These are phyloP conservation scores for Dryas octopetala DNA, from an alignment of 306 rosid species.

Conservation along the genomic window DNA sequence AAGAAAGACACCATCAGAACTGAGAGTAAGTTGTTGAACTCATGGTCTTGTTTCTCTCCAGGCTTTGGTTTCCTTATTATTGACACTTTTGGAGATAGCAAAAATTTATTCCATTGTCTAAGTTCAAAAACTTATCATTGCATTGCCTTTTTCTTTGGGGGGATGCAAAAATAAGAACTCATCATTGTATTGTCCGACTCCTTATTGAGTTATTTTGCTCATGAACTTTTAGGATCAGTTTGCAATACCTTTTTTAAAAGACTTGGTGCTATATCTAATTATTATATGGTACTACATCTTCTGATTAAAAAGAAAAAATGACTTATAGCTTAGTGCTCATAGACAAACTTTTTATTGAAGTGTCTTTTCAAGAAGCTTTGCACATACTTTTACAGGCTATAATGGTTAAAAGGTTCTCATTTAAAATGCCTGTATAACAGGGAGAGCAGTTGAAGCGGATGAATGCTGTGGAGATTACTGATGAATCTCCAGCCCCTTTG, in stretches of 20 bases:
- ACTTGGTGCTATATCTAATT: neutral
- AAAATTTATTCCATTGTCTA: neutral
- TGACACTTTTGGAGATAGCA: neutral
- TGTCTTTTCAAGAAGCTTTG: neutral
- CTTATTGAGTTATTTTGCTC: neutral
- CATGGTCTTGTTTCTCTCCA: neutral
- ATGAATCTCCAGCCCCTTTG: conserved; percentile 41
- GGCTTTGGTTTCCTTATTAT: neutral
- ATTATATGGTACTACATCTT: neutral
- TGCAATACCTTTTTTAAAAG: neutral
- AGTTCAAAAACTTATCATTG: neutral
- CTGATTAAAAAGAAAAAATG: neutral
- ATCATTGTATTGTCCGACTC: neutral
- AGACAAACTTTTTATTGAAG: neutral
- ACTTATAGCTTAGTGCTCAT: neutral
- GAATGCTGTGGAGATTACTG: conserved; percentile 29
- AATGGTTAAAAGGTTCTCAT: neutral
- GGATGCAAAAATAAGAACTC: neutral
- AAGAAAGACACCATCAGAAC: conserved; percentile 84
- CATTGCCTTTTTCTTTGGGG: neutral
- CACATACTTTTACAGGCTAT: neutral
- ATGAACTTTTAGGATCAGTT: neutral
- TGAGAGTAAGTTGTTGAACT: conserved; percentile 39
- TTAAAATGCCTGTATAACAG: conserved; percentile 26
- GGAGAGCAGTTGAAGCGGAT: conserved; percentile 54